Percentiles rank a stretch among this genome's conserved stretches.
Evolutionary conservation across 129 eudicot genomes (phyloP).

Genomic region (Saposhnikovia divaricata): DNA sequence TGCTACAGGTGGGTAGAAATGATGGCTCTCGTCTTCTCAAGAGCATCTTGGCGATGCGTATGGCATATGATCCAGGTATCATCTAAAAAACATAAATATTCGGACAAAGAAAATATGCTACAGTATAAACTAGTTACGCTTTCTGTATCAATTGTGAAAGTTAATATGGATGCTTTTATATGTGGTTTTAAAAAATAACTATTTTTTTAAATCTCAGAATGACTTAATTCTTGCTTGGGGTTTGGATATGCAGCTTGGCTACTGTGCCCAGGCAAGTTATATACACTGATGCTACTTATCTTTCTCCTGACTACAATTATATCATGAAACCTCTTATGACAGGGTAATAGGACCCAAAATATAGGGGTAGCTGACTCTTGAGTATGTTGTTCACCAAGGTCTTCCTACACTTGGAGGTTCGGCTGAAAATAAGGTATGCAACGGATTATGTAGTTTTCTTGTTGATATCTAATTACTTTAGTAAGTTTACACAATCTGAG

Average conservation of each 20-base stretch:
- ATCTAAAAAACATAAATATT: too few relatives aligned
- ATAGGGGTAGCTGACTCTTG: slow-evolving; percentile 80
- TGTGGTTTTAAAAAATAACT: background rate
- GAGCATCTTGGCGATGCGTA: too few relatives aligned
- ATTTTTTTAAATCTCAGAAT: slow-evolving; percentile 38
- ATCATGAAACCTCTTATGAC: slow-evolving; percentile 12
- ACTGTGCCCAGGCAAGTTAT: slow-evolving; percentile 60
- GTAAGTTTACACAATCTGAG: background rate
- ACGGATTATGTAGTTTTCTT: background rate
- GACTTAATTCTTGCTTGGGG: slow-evolving; percentile 95
- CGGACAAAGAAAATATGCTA: too few relatives aligned
- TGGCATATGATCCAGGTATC: too few relatives aligned
- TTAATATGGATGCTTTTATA: background rate
- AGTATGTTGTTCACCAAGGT: slow-evolving; percentile 73
- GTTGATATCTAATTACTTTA: background rate
- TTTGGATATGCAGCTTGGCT: slow-evolving; percentile 70
- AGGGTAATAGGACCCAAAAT: slow-evolving; percentile 68
- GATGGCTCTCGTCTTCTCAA: too few relatives aligned
- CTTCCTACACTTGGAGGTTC: slow-evolving; percentile 80
- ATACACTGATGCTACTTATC: background rate
- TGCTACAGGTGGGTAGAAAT: too few relatives aligned
- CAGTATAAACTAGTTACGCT: too few relatives aligned
- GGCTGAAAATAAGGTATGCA: slow-evolving; percentile 40
- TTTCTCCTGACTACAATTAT: background rate
- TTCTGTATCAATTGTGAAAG: background rate